Base-by-base conservation (phyloP, 352 stramenopile genomes). In the Pythium volutum region DNA sequence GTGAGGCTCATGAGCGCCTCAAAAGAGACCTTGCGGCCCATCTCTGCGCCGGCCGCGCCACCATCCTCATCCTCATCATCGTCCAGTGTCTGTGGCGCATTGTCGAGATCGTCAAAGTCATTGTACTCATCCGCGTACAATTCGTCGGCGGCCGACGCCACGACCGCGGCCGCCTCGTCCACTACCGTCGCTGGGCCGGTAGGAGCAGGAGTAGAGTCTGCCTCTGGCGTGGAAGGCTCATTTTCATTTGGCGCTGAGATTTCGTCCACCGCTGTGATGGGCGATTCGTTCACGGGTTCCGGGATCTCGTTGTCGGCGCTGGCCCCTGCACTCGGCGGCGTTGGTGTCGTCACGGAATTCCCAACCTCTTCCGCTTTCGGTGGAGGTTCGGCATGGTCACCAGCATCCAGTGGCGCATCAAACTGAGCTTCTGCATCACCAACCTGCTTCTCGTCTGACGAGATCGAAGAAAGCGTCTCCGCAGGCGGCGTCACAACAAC, bases 91-190 rank as follows among this genome's bases (percentile, higher is more conserved):
- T 43, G 59, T 15, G 59, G 43, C 26, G 41, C 55, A 18, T 64
- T 69, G 22, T 64, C 63, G n/a, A 54, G 33, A 26, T 67, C 54
- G 2, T 88, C 77, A 60, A 87, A 87, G 41, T 89, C 77, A 20
- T 66, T 74, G 46, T 79, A 81, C 27, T 72, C 67, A 53, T 87
- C 79, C 9, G 66, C 76, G 41, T 87, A 89, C 60, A 89, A 69
- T 38, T 74, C 75, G 64, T 86, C 76, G 0, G 59, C 52, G 2
- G 53, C 59, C 4, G 58, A 62, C 12, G 41, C 36, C 9, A 42
- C 57, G 10, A 59, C 49, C 4, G 29, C 63, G 8, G 52, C 63
- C 4, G 64, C 59, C 18, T 71, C 63, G 18, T 52, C 46, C 6
- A 53, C 34, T 4, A 31, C 27, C 14, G 23, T 46, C n/a, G 58